These are phyloP conservation scores for Claviceps sp. DNA, from an alignment of 2,329 filamentous ascomycete genomes.

Conservation along the genomic window DNA sequence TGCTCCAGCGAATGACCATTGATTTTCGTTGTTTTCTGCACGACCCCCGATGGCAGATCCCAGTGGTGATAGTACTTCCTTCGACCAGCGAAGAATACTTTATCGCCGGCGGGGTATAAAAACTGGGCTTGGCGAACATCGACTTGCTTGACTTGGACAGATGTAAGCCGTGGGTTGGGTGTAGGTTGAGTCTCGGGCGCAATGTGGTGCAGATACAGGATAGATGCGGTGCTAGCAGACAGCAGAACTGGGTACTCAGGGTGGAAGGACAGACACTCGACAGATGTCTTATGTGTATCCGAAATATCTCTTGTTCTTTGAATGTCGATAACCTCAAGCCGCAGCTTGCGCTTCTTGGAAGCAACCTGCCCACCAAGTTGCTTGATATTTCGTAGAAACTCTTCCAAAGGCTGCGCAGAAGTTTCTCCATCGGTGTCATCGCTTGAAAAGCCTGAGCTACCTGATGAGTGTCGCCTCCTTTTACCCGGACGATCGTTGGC, in stretches of 20 bases:
- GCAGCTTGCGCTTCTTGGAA: conserved; percentile 55
- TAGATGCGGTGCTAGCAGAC: conserved; percentile 74
- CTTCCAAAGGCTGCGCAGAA: conserved; percentile 65
- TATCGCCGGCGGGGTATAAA: conserved; percentile 55
- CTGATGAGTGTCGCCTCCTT: conserved; percentile 38
- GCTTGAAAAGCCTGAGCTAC: conserved; percentile 34
- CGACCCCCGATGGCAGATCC: conserved; percentile 68
- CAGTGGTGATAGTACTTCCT: conserved; percentile 89
- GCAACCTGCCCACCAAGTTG: conserved; percentile 44
- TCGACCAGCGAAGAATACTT: conserved; percentile 78
- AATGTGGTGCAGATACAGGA: conserved; percentile 81
- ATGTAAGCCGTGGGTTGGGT: conserved; percentile 81
- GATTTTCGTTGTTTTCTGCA: conserved; percentile 70
- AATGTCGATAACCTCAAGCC: conserved; percentile 81
- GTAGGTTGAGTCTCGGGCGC: conserved; percentile 59
- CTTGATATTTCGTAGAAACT: conserved; percentile 62
- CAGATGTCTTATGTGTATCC: conserved; percentile 61
- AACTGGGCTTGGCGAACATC: conserved; percentile 80
- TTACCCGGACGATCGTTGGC: conserved; percentile 37
- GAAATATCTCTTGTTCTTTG: conserved; percentile 79
- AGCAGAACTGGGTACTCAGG: conserved; percentile 77
- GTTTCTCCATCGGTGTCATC: conserved; percentile 44
- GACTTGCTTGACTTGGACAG: conserved; percentile 71
- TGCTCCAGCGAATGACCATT: conserved; percentile 70
- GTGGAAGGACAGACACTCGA: conserved; percentile 81